Base-by-base conservation (phyloP, 768 basidiomycete genomes). In the Tylopilus intermedius region DNA sequence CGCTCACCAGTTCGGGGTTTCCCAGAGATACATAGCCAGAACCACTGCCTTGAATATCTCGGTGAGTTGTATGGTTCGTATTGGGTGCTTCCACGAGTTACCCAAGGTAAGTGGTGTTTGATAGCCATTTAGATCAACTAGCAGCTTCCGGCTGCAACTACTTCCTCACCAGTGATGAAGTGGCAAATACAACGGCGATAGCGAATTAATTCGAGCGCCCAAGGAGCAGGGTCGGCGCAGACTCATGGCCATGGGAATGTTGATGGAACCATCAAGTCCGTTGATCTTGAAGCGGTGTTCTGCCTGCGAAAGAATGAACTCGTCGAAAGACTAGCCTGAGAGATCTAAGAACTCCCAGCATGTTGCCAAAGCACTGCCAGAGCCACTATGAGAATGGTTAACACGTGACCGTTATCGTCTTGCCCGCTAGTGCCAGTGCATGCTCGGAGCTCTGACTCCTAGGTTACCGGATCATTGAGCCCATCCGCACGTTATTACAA, bases 1-100 rank as follows among this genome's bases (percentile, higher is more conserved):
- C 43, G 27, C 40, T 47, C 26, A 35, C 18, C 8, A 15, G 13
- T 26, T 29, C 13, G 33, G 33, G 18, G 29, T 49, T 33, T 32
- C 27, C 13, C 32, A 39, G 38, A 45, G 15, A 8, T 13, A 39
- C 43, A 43, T 57, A 44, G 35, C 51, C 45, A 50, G 41, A 42
- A 47, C 52, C 58, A 60, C 45, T 49, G 47, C 57, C 56, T 41
- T 8, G 21, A 48, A 41, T 51, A 8, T 15, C 26, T 41, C 50
- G 24, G 47, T 14, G 42, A 44, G 21, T 35, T 29, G 32, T 40
- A 35, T 41, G 26, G 24, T 43, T 37, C 35, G 29, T 30, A 27
- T 27, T 11, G 24, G 7, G 11, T 35, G 24, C 40, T n/a, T 45
- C 30, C 42, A 49, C 24, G 24, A 32, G 1, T 29, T 44, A 8